These are phyloP conservation scores for Backusella morwellensis DNA, from an alignment of 192 early-diverging fungal genomes.

Conservation along the genomic window DNA sequence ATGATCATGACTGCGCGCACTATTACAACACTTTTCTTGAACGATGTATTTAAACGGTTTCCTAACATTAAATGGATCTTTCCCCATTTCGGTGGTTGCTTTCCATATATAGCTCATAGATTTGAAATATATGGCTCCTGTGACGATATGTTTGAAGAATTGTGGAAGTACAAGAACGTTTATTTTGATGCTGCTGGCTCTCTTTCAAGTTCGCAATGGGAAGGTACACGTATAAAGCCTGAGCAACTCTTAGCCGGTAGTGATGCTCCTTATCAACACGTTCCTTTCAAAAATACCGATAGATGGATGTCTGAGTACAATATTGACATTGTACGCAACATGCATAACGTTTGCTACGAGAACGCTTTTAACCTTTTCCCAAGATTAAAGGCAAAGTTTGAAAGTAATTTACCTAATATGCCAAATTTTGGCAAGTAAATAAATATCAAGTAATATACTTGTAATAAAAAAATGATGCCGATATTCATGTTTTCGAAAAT, in stretches of 20 bases:
- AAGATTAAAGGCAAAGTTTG: neutral
- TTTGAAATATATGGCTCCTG: neutral
- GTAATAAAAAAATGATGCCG: too few species aligned
- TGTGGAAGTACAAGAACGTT: neutral
- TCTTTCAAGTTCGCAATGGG: neutral
- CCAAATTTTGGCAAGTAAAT: too few species aligned
- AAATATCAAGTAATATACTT: too few species aligned
- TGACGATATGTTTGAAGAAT: neutral
- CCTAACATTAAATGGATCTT: neutral
- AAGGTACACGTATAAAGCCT: neutral
- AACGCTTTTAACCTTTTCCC: neutral
- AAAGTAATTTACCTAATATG: neutral
- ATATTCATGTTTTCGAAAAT: too few species aligned
- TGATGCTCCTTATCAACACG: neutral
- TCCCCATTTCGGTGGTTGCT: neutral
- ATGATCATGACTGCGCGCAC: neutral
- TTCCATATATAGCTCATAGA: neutral
- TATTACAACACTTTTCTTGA: neutral
- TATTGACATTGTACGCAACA: neutral
- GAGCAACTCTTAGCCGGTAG: neutral
- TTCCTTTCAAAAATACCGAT: neutral
- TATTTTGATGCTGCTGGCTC: neutral
- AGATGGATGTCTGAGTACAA: neutral
- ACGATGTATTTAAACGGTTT: neutral
- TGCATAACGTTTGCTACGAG: neutral